Base-by-base conservation (phyloP, 192 early-diverging fungal genomes). In the Entophlyctis helioformis region DNA sequence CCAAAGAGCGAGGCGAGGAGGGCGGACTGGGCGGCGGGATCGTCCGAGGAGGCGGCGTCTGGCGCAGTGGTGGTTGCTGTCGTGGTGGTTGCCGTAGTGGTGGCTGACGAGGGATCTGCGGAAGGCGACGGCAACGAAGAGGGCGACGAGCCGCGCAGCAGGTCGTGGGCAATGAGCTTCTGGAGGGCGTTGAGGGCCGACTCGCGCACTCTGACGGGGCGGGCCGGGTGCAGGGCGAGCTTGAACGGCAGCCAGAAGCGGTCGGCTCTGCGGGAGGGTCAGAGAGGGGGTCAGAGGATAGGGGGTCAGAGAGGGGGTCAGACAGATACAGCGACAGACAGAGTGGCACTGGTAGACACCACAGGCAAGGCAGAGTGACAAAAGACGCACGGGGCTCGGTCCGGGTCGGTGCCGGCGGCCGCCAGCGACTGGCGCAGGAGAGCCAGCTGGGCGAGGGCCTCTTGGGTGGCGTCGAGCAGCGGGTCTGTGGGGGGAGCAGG, bases 211-310 rank as follows among this genome's bases (percentile, higher is more conserved):
- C 46, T 36, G 9, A 48, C 29, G 1, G 67, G 39, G 24, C 57
- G 50, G 36, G 33, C 26, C 7, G 54, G 44, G 5, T 62, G 54
- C 12, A 56, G 57, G 11, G 64, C 58, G 10, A 66, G 41, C 46
- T 57, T 47, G 57, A 76, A 61, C 0, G 67, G 53, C 21, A 44
- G 41, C 76, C 75, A 78, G 44, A 58, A 74, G 24, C 39, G 35
- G 50, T 77, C 72, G 23, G 71, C 71, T 19, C 66, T 69, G 37
- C n/a, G n/a, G n/a, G n/a, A n/a, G n/a, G n/a, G n/a, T n/a, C n/a
- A n/a, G n/a, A n/a, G 10, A 27, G 9, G 20, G 7, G 20, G 39
- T 8, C 10, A 18, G 19, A 40, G 11, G 39, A 13, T 40, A 40
- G 39, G 8, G 8, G 10, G 7, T 11, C 39, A 8, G 7, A 11